Percentiles rank a stretch among this genome's conserved stretches.
These are phyloP conservation scores for Calonectria fujianensis DNA, from an alignment of 2,329 filamentous ascomycete species.

Conservation along the genomic window DNA sequence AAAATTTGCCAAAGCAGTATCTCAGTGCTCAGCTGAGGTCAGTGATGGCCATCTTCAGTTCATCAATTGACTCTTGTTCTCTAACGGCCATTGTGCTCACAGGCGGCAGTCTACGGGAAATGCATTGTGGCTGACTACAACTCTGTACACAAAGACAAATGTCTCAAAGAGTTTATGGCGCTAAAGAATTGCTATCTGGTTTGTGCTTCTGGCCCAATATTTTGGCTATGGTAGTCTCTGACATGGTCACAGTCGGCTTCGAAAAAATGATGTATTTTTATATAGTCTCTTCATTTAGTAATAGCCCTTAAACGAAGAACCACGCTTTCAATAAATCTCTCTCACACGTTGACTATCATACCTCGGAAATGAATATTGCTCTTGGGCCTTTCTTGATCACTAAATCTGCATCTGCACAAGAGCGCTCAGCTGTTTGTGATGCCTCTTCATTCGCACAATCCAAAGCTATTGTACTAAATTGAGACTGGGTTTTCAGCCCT, in stretches of 20 bases:
- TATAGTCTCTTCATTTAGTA: neutral
- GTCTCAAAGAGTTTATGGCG: conserved; percentile 86
- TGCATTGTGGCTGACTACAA: conserved; percentile 95
- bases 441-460: neutral
- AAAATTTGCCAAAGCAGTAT: conserved; percentile 72
- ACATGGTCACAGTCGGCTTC: conserved; percentile 51
- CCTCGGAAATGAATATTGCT: neutral
- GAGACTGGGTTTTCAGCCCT: neutral
- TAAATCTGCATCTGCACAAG: neutral
- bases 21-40: conserved; percentile 75
- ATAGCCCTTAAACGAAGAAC: neutral
- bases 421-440: neutral
- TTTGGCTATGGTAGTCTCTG: neutral
- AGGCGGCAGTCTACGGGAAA: conserved; percentile 92
- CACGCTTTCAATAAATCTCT: neutral
- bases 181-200: conserved; percentile 94
- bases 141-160: conserved; percentile 93
- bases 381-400: no score
- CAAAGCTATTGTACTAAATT: neutral
- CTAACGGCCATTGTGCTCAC: conserved; percentile 7
- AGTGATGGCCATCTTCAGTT: conserved; percentile 37
- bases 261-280: conserved; percentile 48
- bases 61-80: conserved; percentile 12
- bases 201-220: conserved; percentile 56
- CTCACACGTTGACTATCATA: neutral